phyloP scores from a whole-genome alignment of 2,329 filamentous ascomycete species.

The Arthrinium phaeospermum region DNA sequence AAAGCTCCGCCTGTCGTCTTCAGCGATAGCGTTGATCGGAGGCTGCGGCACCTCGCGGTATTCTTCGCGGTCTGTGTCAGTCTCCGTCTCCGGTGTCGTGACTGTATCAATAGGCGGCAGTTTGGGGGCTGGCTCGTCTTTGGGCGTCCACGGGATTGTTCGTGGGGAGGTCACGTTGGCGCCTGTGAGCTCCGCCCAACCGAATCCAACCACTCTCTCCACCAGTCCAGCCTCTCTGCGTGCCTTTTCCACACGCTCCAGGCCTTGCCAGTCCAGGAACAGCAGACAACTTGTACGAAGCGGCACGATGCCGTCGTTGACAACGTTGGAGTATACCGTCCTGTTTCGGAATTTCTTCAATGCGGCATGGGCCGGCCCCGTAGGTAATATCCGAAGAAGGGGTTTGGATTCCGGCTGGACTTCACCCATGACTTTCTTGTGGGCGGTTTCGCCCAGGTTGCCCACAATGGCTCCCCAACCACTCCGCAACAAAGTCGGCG shows the following conservation, averaged over 20 bases:
- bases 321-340: conserved; percentile 94
- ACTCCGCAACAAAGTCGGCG: conserved; percentile 82
- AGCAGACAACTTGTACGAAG: conserved; percentile 93
- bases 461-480: conserved; percentile 90
- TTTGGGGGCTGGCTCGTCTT: conserved; percentile 38
- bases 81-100: conserved; percentile 38
- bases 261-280: conserved; percentile 94
- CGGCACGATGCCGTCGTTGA: conserved; percentile 97
- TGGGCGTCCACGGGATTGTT: conserved; percentile 38
- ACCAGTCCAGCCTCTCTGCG: conserved; percentile 89
- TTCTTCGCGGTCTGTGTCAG: conserved; percentile 35
- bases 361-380: conserved; percentile 86
- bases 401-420: conserved; percentile 84
- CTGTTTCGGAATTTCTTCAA: conserved; percentile 87
- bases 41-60: conserved; percentile 73
- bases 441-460: conserved; percentile 73
- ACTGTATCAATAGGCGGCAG: conserved; percentile 34
- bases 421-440: conserved; percentile 64
- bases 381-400: conserved; percentile 84
- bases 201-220: conserved; percentile 90
- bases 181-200: conserved; percentile 89
- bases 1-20: conserved; percentile 69
- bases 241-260: conserved; percentile 93
- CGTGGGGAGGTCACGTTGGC: conserved; percentile 61
- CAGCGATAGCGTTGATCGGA: conserved; percentile 65